Evolutionary conservation across 2,329 filamentous ascomycete species (phyloP).

Genomic region (Aspergillus texensis): DNA sequence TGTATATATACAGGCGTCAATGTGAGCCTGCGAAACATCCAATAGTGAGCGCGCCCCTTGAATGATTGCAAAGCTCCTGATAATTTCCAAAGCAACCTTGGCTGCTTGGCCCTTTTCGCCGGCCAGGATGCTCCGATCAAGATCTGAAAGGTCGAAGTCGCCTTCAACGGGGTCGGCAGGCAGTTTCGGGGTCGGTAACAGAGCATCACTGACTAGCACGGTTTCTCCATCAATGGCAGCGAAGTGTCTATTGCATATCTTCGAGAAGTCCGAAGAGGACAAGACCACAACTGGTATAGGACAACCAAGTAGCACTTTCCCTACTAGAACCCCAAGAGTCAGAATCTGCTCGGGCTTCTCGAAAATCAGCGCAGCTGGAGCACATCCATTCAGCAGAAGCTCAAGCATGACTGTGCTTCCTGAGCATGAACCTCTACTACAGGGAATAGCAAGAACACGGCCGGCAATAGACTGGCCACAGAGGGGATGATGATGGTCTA

Average conservation of each 20-base stretch:
- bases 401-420: slow-evolving; percentile 52
- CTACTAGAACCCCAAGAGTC: slow-evolving; percentile 50
- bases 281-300: slow-evolving; percentile 46
- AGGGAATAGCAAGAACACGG: slow-evolving; percentile 47
- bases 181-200: background rate
- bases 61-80: slow-evolving; percentile 41
- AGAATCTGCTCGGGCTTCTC: slow-evolving; percentile 48
- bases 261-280: slow-evolving; percentile 17
- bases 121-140: slow-evolving; percentile 30
- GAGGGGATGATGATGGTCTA: slow-evolving; percentile 50
- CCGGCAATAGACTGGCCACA: slow-evolving; percentile 34
- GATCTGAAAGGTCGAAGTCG: slow-evolving; percentile 21
- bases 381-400: slow-evolving; percentile 43
- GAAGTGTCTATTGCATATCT: slow-evolving; percentile 3
- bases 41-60: slow-evolving; percentile 39
- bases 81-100: slow-evolving; percentile 41
- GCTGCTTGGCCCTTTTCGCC: slow-evolving; percentile 39
- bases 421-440: slow-evolving; percentile 52
- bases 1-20: slow-evolving; percentile 49
- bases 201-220: background rate
- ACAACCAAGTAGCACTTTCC: slow-evolving; percentile 43
- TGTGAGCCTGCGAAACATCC: slow-evolving; percentile 45
- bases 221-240: slow-evolving; percentile 8
- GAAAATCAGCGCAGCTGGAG: slow-evolving; percentile 48
- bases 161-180: background rate